Evolutionary conservation across 805 yeast species (phyloP).

Genomic region (Vanderwaltozyma yarrowii): DNA sequence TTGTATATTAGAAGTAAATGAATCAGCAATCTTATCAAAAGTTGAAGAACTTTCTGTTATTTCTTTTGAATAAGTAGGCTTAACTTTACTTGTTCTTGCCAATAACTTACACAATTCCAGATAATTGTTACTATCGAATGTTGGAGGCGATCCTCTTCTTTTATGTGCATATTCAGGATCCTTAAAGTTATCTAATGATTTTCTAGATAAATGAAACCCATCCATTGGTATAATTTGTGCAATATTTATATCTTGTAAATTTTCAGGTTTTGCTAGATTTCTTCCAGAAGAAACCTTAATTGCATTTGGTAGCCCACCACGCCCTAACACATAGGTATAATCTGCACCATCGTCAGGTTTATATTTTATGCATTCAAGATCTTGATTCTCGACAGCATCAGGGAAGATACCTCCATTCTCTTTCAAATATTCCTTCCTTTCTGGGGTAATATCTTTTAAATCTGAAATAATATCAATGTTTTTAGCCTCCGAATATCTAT

Average conservation of each 20-base stretch:
- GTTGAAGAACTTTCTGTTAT: not conserved
- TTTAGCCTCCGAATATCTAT: not conserved
- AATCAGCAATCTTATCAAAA: conserved; percentile 11
- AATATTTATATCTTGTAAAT: conserved; percentile 5
- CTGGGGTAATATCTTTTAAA: not conserved
- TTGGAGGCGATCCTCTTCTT: conserved; percentile 77
- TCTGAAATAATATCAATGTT: conserved; percentile 3
- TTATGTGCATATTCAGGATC: conserved; percentile 48
- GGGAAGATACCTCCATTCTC: conserved; percentile 10
- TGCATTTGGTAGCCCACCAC: conserved; percentile 25
- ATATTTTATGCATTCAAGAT: conserved; percentile 14
- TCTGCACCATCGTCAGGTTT: conserved; percentile 10
- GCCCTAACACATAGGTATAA: conserved; percentile 14
- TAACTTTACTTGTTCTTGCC: conserved; percentile 11
- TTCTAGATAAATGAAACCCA: conserved; percentile 60
- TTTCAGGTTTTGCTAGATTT: not conserved
- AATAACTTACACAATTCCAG: conserved; percentile 16
- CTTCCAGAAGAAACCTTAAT: conserved; percentile 7
- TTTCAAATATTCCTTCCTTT: conserved; percentile 4
- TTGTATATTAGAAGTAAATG: conserved; percentile 22
- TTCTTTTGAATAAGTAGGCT: conserved; percentile 5
- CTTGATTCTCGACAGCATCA: conserved; percentile 15
- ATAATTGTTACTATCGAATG: conserved; percentile 56
- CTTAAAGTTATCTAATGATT: conserved; percentile 36
- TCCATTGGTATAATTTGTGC: conserved; percentile 59